A percentile compares a stretch with the other conserved stretches of the same genome.
Conservation (phyloP, 768 basidiomycete genomes). For the Ramaria sp. region DNA sequence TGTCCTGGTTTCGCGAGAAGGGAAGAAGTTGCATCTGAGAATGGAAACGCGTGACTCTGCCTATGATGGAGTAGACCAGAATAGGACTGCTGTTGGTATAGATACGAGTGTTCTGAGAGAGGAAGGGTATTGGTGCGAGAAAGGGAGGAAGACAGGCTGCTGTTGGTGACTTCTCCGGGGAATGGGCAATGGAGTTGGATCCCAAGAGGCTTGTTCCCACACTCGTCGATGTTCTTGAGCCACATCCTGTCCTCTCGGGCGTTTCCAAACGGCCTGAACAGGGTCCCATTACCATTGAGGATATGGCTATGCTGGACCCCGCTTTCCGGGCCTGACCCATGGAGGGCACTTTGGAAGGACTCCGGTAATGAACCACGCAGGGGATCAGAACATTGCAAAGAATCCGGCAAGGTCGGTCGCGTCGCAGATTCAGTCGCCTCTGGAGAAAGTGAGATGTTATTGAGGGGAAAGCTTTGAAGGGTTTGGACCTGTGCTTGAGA, state of each 20-base stretch:
- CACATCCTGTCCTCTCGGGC: neutral
- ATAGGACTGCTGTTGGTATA: neutral
- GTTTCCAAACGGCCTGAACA: neutral
- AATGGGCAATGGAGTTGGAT: neutral
- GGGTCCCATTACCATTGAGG: neutral
- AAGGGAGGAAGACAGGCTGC: neutral
- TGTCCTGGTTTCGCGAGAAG: neutral
- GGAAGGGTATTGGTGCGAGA: neutral
- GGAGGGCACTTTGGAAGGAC: neutral
- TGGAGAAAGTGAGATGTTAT: neutral
- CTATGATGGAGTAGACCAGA: neutral
- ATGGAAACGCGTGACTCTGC: neutral
- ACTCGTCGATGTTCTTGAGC: neutral
- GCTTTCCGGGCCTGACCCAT: neutral
- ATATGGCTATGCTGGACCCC: neutral
- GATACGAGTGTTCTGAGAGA: neutral
- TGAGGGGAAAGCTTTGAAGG: neutral
- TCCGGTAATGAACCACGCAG: neutral
- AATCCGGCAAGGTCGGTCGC: neutral
- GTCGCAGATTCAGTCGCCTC: slow-evolving; percentile 1
- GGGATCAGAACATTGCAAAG: neutral
- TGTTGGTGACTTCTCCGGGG: neutral
- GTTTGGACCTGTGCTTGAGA: neutral
- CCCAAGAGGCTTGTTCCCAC: neutral
- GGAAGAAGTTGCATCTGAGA: neutral